Conservation (phyloP, 2,329 filamentous ascomycete genomes). For the Aspergillus puulaauensis region DNA sequence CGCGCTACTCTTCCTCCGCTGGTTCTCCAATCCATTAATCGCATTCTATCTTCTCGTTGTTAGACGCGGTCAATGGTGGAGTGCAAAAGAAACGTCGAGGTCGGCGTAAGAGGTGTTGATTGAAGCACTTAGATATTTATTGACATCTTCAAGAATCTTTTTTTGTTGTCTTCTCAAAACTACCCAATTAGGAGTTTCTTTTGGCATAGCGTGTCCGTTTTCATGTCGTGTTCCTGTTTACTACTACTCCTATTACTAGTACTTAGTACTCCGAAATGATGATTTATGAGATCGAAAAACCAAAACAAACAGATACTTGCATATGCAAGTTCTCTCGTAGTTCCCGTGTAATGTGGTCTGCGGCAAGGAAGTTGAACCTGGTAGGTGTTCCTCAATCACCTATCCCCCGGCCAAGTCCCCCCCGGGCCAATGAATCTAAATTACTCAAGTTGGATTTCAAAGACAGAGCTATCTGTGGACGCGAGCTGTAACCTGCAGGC, state of each 20-base stretch:
- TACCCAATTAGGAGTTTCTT: neutral
- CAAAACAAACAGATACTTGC: neutral
- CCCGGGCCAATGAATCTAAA: neutral
- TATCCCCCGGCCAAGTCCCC: neutral
- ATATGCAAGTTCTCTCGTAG: neutral
- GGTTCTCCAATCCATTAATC: neutral
- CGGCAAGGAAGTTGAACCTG: neutral
- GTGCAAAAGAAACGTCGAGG: neutral
- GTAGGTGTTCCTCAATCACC: neutral
- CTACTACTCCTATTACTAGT: neutral
- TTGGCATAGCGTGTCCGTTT: neutral
- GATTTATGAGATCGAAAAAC: neutral
- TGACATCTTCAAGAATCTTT: neutral
- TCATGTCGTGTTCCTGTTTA: neutral
- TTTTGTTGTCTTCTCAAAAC: neutral
- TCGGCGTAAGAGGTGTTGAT: constrained; percentile 9
- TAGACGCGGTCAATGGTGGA: neutral
- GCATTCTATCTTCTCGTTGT: neutral
- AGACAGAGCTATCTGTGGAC: too few species aligned
- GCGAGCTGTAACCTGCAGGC: neutral
- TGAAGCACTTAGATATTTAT: neutral
- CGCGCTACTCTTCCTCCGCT: neutral
- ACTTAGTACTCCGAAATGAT: neutral
- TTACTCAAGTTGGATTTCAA: too few species aligned
- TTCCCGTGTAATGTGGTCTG: neutral